phyloP scores from a whole-genome alignment of 176 grass and related monocot species.

The Musa schizocarpa region DNA sequence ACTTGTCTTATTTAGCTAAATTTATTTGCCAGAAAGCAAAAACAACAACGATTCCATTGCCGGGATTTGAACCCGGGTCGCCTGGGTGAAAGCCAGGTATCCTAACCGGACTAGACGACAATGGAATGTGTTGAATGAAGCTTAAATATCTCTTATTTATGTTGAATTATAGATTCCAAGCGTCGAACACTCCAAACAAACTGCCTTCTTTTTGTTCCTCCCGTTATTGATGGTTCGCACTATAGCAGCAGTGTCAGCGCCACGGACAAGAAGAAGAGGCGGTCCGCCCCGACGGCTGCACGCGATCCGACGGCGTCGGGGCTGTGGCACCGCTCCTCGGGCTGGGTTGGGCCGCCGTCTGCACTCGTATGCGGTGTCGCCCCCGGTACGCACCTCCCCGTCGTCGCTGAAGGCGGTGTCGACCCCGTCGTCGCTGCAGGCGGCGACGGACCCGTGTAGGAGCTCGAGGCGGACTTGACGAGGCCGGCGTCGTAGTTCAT shows the following conservation, averaged over 20 bases:
- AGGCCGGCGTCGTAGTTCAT: constrained; percentile 74
- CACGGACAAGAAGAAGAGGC: too few species aligned
- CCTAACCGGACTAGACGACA: constrained; percentile 89
- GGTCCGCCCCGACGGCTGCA: too few species aligned
- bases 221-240: too few species aligned
- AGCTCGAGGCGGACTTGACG: constrained; percentile 7
- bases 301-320: too few species aligned
- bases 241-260: too few species aligned
- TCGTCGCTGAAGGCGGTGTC: background rate
- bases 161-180: background rate
- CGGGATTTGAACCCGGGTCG: constrained; percentile 92
- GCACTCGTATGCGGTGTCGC: background rate
- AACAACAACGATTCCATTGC: constrained; percentile 40
- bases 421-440: background rate
- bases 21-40: background rate
- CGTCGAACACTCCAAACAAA: too few species aligned
- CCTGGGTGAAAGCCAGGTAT: constrained; percentile 89
- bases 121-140: constrained; percentile 16
- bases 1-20: too few species aligned
- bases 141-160: background rate
- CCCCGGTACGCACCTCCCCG: background rate
- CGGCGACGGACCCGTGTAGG: background rate
- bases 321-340: background rate
- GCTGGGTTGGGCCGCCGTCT: background rate
- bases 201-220: too few species aligned